Base-by-base conservation (phyloP, 768 basidiomycete genomes). In the Phlebiopsis gigantea region DNA sequence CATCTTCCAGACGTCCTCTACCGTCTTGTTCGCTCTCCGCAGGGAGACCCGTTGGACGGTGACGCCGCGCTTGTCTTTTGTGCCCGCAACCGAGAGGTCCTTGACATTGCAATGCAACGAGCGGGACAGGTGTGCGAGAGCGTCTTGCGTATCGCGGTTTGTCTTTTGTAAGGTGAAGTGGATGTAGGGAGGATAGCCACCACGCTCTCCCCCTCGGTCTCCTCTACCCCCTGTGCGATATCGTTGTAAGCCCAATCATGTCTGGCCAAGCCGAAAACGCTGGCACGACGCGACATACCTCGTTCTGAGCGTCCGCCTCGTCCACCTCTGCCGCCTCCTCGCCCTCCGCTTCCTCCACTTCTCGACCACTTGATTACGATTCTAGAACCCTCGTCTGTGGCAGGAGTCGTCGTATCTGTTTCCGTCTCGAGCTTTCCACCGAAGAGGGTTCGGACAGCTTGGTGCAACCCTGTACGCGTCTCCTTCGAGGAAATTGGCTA, bases 101-200 rank as follows among this genome's bases (percentile, higher is more conserved):
- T 89, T 93, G 49, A 84, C 69, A 22, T 76, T 82, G 57, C 86
- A 83, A 59, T 88, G 85, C n/a, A 98, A 75, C 28, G 80, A 77
- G 14, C 93, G 85, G 17, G 90, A 77, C 29, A 99, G 73, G 63
- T 95, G 78, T 1, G 82, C 78, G 21, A 99, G 81, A 1, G 92
- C 93, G 66, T 98, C 97, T 66, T 97, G 94, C 2, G 93, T 97
- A 66, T 99, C 97, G 44, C 97, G 86, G 68, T 99, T 99, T 21
- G 94, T 91, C 73, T 99, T 99, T 68, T 96, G 94, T 30, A 99
- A 74, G 1, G 92, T 97, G 70, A 98, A 97, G 67, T 98, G 94
- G 61, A 98, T 93, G 67, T 90, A 99, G 0, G 88, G 89, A 57
- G 89, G 89, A 61, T 83, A 88, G 22, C 77, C 75, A 24, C 74